Evolutionary conservation across 2,329 filamentous ascomycete genomes (phyloP), one percentile per base, ranked within the genome.

Genomic region (Sporothrix schenckii): DNA sequence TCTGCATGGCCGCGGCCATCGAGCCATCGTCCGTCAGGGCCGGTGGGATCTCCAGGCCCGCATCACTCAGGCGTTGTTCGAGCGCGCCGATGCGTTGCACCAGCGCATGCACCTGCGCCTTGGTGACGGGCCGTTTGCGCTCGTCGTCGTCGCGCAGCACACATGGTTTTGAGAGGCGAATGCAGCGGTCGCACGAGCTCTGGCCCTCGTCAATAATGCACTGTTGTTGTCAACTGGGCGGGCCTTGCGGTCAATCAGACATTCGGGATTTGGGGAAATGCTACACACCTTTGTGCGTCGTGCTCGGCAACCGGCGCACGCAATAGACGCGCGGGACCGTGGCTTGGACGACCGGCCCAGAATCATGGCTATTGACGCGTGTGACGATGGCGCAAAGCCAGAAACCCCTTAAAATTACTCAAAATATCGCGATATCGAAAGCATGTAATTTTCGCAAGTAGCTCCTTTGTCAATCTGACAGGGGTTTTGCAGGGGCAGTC

Each of bases 71-170:
- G 27, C 41, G 52, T 39, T 72, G 60, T 47, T 72, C 70, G 19
- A 72, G 66, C 4, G 53, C 39, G 11, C 61, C 67, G 14, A 72
- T 69, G 34, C 70, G 60, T 14, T 47, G 68, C 19, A 72, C 30
- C 14, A 72, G 68, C 1, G 70, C 67, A 13, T 72, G 58, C 11
- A 69, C 70, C 39, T 69, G 70, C 10, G 70, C 70, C 47, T 72
- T 72, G 14, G 70, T 72, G 30, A 72, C 70, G 11, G 70, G 70
- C 63, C 70, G 61, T 52, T 70, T 70, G 53, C 71, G 63, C 58
- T 72, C 71, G 50, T 72, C 71, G 60, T 70, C 65, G 50, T 72
- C 69, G 21, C 71, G 71, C 41, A 72, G 50, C n/a, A 70, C 66
- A 41, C 56, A 72, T n/a, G 68, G 67, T 63, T 34, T 61, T 13